Evolutionary conservation across 768 basidiomycete species (phyloP).

Genomic region (Amanita pallidorosea): DNA sequence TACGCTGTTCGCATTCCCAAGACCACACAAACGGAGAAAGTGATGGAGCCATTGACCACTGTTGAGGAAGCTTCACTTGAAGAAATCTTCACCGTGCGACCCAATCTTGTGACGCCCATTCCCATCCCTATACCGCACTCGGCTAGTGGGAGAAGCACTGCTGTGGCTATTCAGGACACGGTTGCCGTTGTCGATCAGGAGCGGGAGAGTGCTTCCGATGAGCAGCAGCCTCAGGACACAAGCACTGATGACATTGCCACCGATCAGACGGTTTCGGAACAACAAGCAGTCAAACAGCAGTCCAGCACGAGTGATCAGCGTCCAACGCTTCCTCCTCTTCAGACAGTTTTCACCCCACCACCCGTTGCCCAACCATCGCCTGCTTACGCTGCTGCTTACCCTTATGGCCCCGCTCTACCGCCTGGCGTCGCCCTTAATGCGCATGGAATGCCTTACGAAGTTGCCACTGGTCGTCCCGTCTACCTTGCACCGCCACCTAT

Average conservation of each 20-base stretch:
- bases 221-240: constrained; percentile 19
- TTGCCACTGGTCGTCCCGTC: constrained; percentile 74
- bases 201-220: constrained; percentile 13
- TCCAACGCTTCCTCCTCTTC: constrained; percentile 27
- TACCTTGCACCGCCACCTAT: constrained; percentile 54
- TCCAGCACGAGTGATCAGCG: constrained; percentile 15
- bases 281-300: constrained; percentile 3
- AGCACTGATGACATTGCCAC: constrained; percentile 39
- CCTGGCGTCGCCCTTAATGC: constrained; percentile 65
- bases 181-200: not conserved
- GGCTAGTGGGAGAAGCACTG: constrained; percentile 6
- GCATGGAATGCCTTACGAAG: constrained; percentile 73
- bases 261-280: constrained; percentile 22
- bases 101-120: constrained; percentile 30
- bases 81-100: constrained; percentile 49
- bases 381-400: constrained; percentile 58
- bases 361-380: constrained; percentile 38
- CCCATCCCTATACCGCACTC: constrained; percentile 19
- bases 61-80: constrained; percentile 32
- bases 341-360: constrained; percentile 31
- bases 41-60: constrained; percentile 14
- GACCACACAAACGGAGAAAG: constrained; percentile 25
- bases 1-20: constrained; percentile 49
- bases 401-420: constrained; percentile 50
- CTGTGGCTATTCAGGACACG: not conserved